A percentile compares a stretch with the other conserved stretches of the same genome.
Conservation (phyloP, 179 eudicot genomes). For the Carnegiea gigantea region DNA sequence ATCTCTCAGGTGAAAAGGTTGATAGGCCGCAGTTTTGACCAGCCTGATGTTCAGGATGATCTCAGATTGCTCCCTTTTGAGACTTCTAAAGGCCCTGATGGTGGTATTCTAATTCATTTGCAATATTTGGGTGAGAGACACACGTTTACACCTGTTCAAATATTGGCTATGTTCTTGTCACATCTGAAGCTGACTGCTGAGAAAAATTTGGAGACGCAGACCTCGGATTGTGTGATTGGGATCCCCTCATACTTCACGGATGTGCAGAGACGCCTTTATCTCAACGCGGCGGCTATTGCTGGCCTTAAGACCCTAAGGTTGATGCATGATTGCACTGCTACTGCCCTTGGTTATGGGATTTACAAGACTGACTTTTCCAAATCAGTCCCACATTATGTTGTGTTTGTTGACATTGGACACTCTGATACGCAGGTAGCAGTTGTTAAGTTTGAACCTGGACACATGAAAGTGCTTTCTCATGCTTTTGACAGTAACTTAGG, state of each 20-base stretch:
- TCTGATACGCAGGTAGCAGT: slow-evolving; percentile 92
- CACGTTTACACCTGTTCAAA: slow-evolving; percentile 73
- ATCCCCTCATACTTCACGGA: slow-evolving; percentile 85
- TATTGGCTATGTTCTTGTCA: slow-evolving; percentile 83
- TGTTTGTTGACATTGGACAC: slow-evolving; percentile 93
- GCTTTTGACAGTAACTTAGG: slow-evolving; percentile 82
- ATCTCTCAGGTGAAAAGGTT: slow-evolving; percentile 79
- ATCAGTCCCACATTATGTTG: slow-evolving; percentile 49
- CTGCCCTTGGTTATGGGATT: slow-evolving; percentile 92
- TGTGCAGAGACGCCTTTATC: slow-evolving; percentile 66
- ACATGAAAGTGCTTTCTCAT: slow-evolving; percentile 79
- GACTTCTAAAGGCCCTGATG: slow-evolving; percentile 73
- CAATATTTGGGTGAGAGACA: slow-evolving; percentile 54
- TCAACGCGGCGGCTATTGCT: slow-evolving; percentile 76
- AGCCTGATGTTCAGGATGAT: slow-evolving; percentile 62
- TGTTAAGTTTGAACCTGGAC: slow-evolving; percentile 60
- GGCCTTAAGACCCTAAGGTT: slow-evolving; percentile 70
- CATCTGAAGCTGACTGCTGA: slow-evolving; percentile 79
- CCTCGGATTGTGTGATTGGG: slow-evolving; percentile 78
- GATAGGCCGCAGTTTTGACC: slow-evolving; percentile 55
- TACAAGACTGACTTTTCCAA: slow-evolving; percentile 72
- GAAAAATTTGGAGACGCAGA: slow-evolving; percentile 52
- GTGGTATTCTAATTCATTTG: slow-evolving; percentile 68
- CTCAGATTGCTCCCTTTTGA: slow-evolving; percentile 65
- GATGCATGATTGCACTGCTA: slow-evolving; percentile 94